Evolutionary conservation across 768 basidiomycete genomes (phyloP).

Genomic region (Fistulinella prunicolor): DNA sequence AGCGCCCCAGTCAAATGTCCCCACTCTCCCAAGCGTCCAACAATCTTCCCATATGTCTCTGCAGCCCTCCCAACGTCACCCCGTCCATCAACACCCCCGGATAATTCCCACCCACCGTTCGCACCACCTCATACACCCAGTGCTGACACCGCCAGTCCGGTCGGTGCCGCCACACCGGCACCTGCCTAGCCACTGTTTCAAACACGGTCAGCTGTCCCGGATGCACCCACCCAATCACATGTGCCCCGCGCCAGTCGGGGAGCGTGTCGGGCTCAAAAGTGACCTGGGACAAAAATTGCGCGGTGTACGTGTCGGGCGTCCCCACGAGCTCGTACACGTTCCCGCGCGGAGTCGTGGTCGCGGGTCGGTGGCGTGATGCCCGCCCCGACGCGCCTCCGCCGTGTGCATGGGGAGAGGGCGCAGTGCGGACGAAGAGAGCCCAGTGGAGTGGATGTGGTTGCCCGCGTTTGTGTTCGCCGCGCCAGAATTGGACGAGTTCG

Average conservation of each 20-base stretch:
- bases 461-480: slow-evolving; percentile 8
- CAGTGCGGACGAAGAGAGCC: slow-evolving; percentile 31
- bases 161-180: slow-evolving; percentile 17
- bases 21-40: slow-evolving; percentile 32
- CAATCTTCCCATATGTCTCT: slow-evolving; percentile 24
- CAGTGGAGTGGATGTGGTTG: slow-evolving; percentile 23
- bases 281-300: slow-evolving; percentile 7
- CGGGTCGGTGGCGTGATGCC: background rate
- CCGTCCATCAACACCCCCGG: slow-evolving; percentile 14
- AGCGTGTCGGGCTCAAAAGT: slow-evolving; percentile 10
- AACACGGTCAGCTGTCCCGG: slow-evolving; percentile 12
- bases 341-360: slow-evolving; percentile 7
- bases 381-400: background rate
- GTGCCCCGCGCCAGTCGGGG: slow-evolving; percentile 25
- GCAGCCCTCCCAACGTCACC: slow-evolving; percentile 14
- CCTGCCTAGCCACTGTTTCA: slow-evolving; percentile 13
- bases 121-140: slow-evolving; percentile 26
- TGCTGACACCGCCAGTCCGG: slow-evolving; percentile 26
- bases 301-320: slow-evolving; percentile 23
- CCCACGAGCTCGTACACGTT: slow-evolving; percentile 30
- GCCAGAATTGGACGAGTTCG: slow-evolving; percentile 33
- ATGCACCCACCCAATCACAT: slow-evolving; percentile 22
- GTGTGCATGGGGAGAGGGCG: background rate
- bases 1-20: slow-evolving; percentile 28
- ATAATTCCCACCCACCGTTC: background rate